Evolutionary conservation across 768 basidiomycete genomes (phyloP), one percentile per base, ranked within the genome.

Genomic region (Podaxis mareebaensis): DNA sequence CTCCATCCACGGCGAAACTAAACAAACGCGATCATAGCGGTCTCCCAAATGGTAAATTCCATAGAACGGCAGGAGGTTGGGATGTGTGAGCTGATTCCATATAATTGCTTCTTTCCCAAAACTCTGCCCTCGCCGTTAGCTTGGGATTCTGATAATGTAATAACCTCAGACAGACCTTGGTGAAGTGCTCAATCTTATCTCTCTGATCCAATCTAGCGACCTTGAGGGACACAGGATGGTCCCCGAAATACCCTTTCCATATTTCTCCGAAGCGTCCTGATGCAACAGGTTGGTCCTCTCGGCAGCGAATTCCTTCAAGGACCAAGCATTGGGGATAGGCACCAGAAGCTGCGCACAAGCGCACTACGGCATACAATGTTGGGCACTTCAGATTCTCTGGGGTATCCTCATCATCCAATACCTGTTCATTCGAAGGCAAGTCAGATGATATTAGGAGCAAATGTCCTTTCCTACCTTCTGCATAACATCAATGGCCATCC

Each of bases 221-320:
- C 57, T 75, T 75, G 39, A 74, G 38, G 42, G 70, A 71, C 0
- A 75, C 69, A 2, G 53, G 24, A 15, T 66, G 65, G 6, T 67
- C 69, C 0, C 62, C 58, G 40, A 68, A 67, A 17, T 46, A 5
- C 4, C 70, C 71, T 58, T 58, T 73, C 67, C 72, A 74, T 10
- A 76, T 69, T 7, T 76, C 75, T 11, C 72, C 69, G 57, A 74
- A 76, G 24, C 67, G 60, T 3, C 75, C 75, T 13, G 66, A 58
- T 3, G 71, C 58, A 1, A 66, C 57, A 0, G 70, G 65, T 4
- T 66, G 63, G 0, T 63, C 57, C 17, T 67, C 65, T 2, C 58
- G 0, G 17, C 40, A 57, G 15, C 20, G 42, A 33, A 72, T 58
- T 11, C 61, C 68, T 26, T 48, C 58, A 10, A 72, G 64, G 2